Evolutionary conservation across 1,139 yeast genomes (phyloP), one percentile per base, ranked within the genome.

Genomic region (Suhomyces kunorum): DNA sequence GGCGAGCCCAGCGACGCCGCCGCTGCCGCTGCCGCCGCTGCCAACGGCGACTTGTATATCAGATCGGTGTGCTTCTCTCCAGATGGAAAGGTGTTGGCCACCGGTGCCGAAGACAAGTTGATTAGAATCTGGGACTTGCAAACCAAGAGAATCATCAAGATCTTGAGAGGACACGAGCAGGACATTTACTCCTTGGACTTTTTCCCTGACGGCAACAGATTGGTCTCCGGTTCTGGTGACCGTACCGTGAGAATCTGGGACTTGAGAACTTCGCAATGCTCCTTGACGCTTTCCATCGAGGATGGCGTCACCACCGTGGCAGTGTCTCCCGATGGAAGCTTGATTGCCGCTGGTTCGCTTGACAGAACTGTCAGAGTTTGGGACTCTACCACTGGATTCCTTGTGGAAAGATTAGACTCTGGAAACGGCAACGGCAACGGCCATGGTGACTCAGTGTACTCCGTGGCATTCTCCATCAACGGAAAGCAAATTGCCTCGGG

Each of bases 221-320:
- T 92, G 57, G 97, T 92, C 25, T 86, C 96, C 22, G 98, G 98
- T 34, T 86, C 95, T 13, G 98, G 98, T 41, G 98, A 92, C 68
- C 80, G 96, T 55, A 89, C 97, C 14, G 97, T 92, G 36, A 80
- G 97, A 63, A 87, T 92, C 60, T 92, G 98, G 98, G 97, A 90
- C 64, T 80, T 90, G 64, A 84, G 88, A 56, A 79, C 88, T 32
- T 94, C 96, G 19, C 94, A 87, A 68, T 88, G 96, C 60, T 84
- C 92, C 32, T 75, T 88, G 58, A 89, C 96, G 37, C 75, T 88
- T 54, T 81, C 90, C 23, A 90, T 92, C 54, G 98, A 92, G 65
- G 98, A 92, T 60, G 98, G 98, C 50, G 98, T 92, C 38, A 92
- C 98, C 40, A 92, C 98, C 0, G 98, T 92, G 34, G 96, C 97